A percentile compares a stretch with the other conserved stretches of the same genome.
phyloP scores from a whole-genome alignment of 1,284 basidiomycete species.

The Rhodotorula sp. region DNA sequence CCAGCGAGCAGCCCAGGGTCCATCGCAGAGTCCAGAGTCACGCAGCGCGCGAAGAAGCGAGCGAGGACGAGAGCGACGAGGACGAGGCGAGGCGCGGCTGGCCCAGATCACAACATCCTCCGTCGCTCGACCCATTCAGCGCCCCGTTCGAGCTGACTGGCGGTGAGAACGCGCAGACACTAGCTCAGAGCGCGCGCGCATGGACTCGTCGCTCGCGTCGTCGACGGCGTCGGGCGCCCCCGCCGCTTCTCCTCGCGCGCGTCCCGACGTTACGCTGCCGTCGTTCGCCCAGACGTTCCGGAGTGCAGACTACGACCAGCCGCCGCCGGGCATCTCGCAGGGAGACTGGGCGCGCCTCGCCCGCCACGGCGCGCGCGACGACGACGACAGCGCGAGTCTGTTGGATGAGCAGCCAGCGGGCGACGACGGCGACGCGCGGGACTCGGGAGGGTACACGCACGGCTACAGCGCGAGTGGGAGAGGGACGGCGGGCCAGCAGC shows the following conservation, averaged over 20 bases:
- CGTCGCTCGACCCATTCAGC: background rate
- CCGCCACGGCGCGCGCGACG: background rate
- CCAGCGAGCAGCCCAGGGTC: background rate
- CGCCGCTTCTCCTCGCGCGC: background rate
- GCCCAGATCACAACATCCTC: background rate
- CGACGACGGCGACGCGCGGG: background rate
- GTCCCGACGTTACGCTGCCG: constrained; percentile 1
- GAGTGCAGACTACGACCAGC: constrained; percentile 22
- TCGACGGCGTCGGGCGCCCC: constrained; percentile 5
- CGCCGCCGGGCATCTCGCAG: constrained; percentile 19
- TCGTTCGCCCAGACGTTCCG: constrained; percentile 26
- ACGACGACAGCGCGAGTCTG: background rate
- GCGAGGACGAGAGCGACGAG: background rate
- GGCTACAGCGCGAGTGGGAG: background rate
- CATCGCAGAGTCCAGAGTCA: background rate
- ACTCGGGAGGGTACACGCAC: background rate
- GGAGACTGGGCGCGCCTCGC: constrained; percentile 15
- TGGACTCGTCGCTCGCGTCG: constrained; percentile 15
- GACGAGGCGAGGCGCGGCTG: background rate
- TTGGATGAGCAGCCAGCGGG: background rate
- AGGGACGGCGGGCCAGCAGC: background rate
- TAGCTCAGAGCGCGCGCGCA: background rate
- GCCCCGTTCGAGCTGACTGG: too few species aligned
- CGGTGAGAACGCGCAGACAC: too few species aligned
- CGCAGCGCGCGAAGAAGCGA: background rate